Evolutionary conservation across 495 filamentous ascomycete genomes (phyloP), one percentile per base, ranked within the genome.

Genomic region (Friedmanniomyces simplex): DNA sequence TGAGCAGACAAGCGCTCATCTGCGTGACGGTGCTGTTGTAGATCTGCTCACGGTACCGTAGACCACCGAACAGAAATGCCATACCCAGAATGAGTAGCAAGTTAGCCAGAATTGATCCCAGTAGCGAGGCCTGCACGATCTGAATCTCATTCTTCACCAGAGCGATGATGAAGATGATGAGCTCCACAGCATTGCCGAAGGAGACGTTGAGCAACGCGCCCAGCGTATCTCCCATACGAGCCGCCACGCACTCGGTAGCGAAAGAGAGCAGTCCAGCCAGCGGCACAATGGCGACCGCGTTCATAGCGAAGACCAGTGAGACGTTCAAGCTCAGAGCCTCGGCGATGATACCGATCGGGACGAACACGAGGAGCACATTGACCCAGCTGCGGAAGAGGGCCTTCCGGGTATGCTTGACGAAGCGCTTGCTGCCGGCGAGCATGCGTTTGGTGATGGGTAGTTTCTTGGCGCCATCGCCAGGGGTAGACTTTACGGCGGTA

Each of bases 11-110:
- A 26, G 90, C 89, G 65, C 89, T 95, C 87, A 93, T 96, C 71
- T 95, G 88, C 1, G 89, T 95, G 49, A 94, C 87, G 24, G 88
- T 94, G 71, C 82, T 93, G 71, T 96, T 96, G 73, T 96, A 96
- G 58, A 95, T 83, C 76, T 91, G 90, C 76, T 96, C 90, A 59
- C 83, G 85, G 71, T 84, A 96, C 54, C 88, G 84, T 47, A 95
- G 74, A 54, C 90, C 90, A 64, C 90, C 90, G 36, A 91, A 73
- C 34, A 94, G 73, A 68, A 95, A 95, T 39, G 85, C 85, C 88
- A 95, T 91, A 61, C 90, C 90, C 58, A 95, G 74, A 67, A 95
- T 95, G 47, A 95, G 78, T 13, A 96, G 77, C 42, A 95, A 69
- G 63, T 95, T 95, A 36, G 87, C 86, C 50, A 96, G 75, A 61